Evolutionary conservation across 2,329 filamentous ascomycete genomes (phyloP), one percentile per base, ranked within the genome.

Genomic region (Fusarium sp.): DNA sequence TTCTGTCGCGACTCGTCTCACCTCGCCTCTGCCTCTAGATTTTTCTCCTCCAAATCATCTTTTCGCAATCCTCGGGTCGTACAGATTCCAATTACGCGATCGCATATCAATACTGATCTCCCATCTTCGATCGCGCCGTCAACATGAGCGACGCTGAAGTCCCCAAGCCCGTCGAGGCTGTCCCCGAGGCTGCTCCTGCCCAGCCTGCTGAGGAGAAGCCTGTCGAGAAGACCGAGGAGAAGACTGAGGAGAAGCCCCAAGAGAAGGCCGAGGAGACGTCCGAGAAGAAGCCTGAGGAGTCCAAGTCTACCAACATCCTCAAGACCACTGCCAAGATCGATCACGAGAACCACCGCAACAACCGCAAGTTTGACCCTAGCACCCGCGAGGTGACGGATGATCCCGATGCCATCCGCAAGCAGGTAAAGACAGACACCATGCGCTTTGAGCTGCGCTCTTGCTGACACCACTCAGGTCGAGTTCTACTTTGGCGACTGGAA

Each of bases 401-500:
- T 82, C 93, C 93, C 2, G 88, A 87, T 27, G 90, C 93, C 84
- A 98, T 98, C 79, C 93, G 94, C 82, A 92, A 92, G 80, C 95
- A 97, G 88, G 93, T 94, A 86, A 81, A 47, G 50, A 54, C 22
- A 47, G 38, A 52, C 29, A 59, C 59, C 16, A 52, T 50, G 40
- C 9, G 10, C 22, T 33, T 16, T 25, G 10, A 18, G 11, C 40
- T 22, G 64, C 29, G 25, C 40, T 47, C 38, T 25, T 36, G 27
- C 66, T 71, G 42, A 76, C 57, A 36, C 13, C 52, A 57, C 61
- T 33, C 76, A 97, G 93, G 94, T 98, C 78, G 95, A 98, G 82
- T 98, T 98, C 84, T 98, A 98, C 88, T 97, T 98, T 85, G 94
- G 94, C 79, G 94, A 97, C 83, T 94, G 92, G 79, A 98, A 98